phyloP scores from a whole-genome alignment of 176 grass and related monocot genomes.

The Juncus inflexus region DNA sequence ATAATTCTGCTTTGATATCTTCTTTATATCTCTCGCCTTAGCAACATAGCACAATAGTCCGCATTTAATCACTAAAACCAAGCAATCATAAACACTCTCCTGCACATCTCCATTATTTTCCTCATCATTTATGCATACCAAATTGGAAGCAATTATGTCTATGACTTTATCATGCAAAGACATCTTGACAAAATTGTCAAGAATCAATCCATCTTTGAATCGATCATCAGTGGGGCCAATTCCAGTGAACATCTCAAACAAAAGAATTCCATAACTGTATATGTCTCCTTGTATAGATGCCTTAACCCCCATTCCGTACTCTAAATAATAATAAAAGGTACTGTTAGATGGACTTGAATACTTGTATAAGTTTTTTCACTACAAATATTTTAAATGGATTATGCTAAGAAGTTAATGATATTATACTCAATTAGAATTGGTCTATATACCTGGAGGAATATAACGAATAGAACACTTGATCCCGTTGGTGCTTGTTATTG shows the following conservation, averaged over 20 bases:
- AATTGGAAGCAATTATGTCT: background rate
- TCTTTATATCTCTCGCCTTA: background rate
- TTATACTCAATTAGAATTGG: background rate
- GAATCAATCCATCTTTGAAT: no score
- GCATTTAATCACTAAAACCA: no score
- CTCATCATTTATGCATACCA: background rate
- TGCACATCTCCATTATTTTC: background rate
- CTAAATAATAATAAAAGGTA: background rate
- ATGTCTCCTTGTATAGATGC: no score
- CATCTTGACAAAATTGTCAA: background rate
- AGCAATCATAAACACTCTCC: background rate
- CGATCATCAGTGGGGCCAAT: no score
- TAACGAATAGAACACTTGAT: constrained; percentile 45
- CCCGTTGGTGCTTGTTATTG: background rate
- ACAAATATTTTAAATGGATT: background rate
- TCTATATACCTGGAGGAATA: constrained; percentile 38
- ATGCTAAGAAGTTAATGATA: no score
- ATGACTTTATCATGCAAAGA: background rate
- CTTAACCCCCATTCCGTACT: constrained; percentile 10
- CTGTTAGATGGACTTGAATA: background rate
- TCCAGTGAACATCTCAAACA: no score
- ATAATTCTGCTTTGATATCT: background rate
- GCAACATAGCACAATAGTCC: background rate
- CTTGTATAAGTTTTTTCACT: background rate
- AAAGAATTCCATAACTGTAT: no score